Evolutionary conservation across 805 yeast species (phyloP).

Genomic region (Torulaspora franciscae): DNA sequence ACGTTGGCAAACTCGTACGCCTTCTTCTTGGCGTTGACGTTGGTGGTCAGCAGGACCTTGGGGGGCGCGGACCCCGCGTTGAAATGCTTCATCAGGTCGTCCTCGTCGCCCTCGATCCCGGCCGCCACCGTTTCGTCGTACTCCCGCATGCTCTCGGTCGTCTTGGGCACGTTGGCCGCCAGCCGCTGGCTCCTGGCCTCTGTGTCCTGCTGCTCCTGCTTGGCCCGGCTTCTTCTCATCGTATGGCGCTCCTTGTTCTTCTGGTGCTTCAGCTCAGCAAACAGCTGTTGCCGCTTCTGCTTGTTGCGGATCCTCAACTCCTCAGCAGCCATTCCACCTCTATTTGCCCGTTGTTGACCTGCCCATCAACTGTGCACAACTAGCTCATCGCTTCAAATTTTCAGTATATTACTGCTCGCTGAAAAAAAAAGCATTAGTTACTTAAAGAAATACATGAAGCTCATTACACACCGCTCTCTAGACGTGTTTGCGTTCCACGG

Average conservation of each 20-base stretch:
- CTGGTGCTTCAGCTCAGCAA: slow-evolving; percentile 67
- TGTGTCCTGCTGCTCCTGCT: slow-evolving; percentile 79
- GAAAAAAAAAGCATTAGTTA: slow-evolving; percentile 1
- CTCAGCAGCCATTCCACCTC: slow-evolving; percentile 34
- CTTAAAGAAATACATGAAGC: slow-evolving; percentile 1
- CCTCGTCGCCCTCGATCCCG: slow-evolving; percentile 40
- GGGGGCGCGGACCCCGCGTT: slow-evolving; percentile 69
- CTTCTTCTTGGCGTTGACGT: slow-evolving; percentile 73
- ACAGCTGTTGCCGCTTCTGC: slow-evolving; percentile 71
- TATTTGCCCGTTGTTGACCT: background rate
- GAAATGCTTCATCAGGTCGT: slow-evolving; percentile 31
- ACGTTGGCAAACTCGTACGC: slow-evolving; percentile 90
- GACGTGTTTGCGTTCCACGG: slow-evolving; percentile 1
- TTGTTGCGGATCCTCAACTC: slow-evolving; percentile 58
- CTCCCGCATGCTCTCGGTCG: slow-evolving; percentile 78
- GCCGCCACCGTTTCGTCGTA: slow-evolving; percentile 74
- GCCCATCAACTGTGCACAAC: background rate
- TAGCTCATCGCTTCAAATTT: slow-evolving; percentile 16
- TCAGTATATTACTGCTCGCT: slow-evolving; percentile 1
- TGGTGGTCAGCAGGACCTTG: slow-evolving; percentile 85
- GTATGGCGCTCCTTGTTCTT: slow-evolving; percentile 73
- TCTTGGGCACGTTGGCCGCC: slow-evolving; percentile 69
- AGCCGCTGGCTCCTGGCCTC: slow-evolving; percentile 76
- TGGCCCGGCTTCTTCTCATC: slow-evolving; percentile 75
- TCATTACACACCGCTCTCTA: background rate